These are phyloP conservation scores for Bimuria novae-zelandiae DNA, from an alignment of 2,329 filamentous ascomycete genomes.

Conservation along the genomic window DNA sequence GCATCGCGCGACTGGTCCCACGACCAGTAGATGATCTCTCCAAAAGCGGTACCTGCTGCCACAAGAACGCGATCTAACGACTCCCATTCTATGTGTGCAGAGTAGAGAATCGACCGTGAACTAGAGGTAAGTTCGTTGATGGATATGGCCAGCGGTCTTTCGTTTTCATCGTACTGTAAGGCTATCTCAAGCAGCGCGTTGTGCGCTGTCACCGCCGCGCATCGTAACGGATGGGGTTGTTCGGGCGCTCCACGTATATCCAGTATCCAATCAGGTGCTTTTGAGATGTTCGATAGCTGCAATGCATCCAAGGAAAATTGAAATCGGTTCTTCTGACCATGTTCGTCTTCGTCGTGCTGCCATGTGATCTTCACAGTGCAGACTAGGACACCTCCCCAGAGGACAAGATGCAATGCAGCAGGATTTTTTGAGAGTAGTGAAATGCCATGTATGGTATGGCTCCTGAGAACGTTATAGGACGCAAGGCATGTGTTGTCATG, in stretches of 20 bases:
- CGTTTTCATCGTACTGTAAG: constrained; percentile 15
- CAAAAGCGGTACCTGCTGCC: constrained; percentile 90
- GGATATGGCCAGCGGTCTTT: constrained; percentile 19
- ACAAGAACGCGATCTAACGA: constrained; percentile 67
- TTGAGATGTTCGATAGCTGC: constrained; percentile 24
- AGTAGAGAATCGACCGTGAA: constrained; percentile 85
- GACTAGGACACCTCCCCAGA: constrained; percentile 53
- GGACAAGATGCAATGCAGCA: constrained; percentile 31
- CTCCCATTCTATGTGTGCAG: constrained; percentile 73
- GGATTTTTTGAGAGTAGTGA: constrained; percentile 44
- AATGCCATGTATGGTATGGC: constrained; percentile 78
- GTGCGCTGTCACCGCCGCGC: constrained; percentile 73
- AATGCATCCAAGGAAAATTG: constrained; percentile 17
- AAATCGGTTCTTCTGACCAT: constrained; percentile 3
- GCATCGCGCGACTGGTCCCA: constrained; percentile 50
- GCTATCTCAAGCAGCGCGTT: constrained; percentile 72
- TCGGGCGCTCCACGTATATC: constrained; percentile 30
- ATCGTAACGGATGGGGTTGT: constrained; percentile 16
- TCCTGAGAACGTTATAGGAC: constrained; percentile 61
- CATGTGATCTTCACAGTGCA: constrained; percentile 45
- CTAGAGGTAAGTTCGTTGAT: constrained; percentile 63
- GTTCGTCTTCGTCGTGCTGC: constrained; percentile 26
- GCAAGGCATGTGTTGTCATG: constrained; percentile 27
- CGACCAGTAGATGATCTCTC: constrained; percentile 90
- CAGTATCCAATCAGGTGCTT: constrained; percentile 46